phyloP scores from a whole-genome alignment of 2,329 filamentous ascomycete genomes.

The Talaromyces rugulosus region DNA sequence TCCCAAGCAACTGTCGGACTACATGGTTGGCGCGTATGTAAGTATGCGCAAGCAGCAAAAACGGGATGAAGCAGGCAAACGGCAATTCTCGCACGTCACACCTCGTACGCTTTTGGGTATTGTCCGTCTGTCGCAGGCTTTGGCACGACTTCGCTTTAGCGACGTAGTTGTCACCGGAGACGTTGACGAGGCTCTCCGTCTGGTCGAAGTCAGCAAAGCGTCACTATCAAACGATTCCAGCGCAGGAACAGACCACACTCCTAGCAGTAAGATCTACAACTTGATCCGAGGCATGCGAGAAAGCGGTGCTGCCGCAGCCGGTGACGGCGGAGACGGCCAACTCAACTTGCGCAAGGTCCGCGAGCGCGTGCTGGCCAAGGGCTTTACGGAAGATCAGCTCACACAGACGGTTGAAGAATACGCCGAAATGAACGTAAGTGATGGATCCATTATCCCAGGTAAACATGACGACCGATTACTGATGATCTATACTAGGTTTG shows the following conservation, averaged over 20 bases:
- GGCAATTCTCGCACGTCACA: constrained; percentile 90
- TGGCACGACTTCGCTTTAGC: constrained; percentile 87
- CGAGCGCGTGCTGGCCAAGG: constrained; percentile 90
- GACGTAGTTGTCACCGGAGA: constrained; percentile 82
- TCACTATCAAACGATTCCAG: constrained; percentile 71
- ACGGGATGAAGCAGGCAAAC: constrained; percentile 82
- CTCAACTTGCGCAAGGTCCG: constrained; percentile 83
- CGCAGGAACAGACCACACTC: constrained; percentile 65
- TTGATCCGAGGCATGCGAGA: constrained; percentile 86
- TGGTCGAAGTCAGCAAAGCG: constrained; percentile 91
- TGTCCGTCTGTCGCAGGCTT: constrained; percentile 85
- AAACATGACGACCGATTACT: constrained; percentile 32
- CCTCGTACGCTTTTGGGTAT: constrained; percentile 90
- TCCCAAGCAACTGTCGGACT: constrained; percentile 81
- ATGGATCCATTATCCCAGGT: constrained; percentile 2
- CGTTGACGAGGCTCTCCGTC: constrained; percentile 87
- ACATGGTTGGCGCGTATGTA: constrained; percentile 96
- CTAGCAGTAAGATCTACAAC: constrained; percentile 89
- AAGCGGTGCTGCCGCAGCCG: constrained; percentile 73
- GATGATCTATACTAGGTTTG: constrained; percentile 55
- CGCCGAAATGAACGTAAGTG: constrained; percentile 78
- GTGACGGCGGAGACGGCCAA: constrained; percentile 68
- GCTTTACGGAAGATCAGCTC: constrained; percentile 94
- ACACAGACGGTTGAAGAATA: constrained; percentile 84
- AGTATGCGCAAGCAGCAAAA: constrained; percentile 89